Percentiles rank a stretch among this genome's conserved stretches.
phyloP scores from a whole-genome alignment of 2,329 filamentous ascomycete genomes.

The Verticillium tricorpus region DNA sequence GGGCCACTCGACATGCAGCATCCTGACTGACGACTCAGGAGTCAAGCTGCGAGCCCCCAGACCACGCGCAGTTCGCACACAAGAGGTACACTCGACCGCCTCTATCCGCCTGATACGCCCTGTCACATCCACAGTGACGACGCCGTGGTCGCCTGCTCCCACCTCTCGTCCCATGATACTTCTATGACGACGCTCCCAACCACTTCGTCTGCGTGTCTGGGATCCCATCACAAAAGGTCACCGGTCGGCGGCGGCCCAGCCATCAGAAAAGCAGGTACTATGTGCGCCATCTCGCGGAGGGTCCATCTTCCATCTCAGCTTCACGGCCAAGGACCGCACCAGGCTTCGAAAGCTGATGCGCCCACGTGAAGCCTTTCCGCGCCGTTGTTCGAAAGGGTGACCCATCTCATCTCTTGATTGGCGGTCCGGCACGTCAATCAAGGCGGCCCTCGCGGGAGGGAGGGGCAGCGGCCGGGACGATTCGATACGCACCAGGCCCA shows the following conservation, averaged over 20 bases:
- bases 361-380: constrained; percentile 4
- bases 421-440: neutral
- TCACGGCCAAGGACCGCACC: neutral
- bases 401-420: neutral
- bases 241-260: neutral
- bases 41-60: neutral
- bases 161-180: neutral
- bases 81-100: neutral
- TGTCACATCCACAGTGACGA: neutral
- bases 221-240: neutral
- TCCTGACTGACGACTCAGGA: neutral
- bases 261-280: constrained; percentile 3
- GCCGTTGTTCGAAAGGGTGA: neutral
- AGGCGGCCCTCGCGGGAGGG: constrained; percentile 3
- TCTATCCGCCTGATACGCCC: neutral
- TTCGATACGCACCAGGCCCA: neutral
- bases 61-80: neutral
- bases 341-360: neutral
- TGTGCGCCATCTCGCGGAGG: neutral
- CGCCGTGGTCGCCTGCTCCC: neutral
- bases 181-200: neutral
- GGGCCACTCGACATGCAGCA: neutral
- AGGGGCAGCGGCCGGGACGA: constrained; percentile 2
- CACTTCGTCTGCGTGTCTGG: constrained; percentile 1
- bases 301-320: neutral